Percentiles rank a stretch among this genome's conserved stretches.
Evolutionary conservation across 1,284 basidiomycete genomes (phyloP).

Genomic region (Ceratobasidium papillatum): DNA sequence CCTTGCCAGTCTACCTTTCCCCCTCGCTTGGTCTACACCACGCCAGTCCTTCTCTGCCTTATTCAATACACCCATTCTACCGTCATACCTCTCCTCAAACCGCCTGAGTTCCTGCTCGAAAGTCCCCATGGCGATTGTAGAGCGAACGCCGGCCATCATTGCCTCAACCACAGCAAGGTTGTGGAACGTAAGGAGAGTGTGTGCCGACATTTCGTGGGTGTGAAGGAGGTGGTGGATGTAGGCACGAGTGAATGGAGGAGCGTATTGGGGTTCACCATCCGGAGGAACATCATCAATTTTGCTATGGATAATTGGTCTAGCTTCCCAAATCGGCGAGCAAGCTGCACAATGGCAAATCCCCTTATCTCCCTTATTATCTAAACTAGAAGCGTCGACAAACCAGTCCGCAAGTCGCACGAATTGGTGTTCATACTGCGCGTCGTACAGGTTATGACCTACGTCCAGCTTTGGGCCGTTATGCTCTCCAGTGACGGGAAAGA

Average conservation of each 20-base stretch:
- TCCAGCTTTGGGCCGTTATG: constrained; percentile 50
- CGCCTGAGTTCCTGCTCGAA: constrained; percentile 59
- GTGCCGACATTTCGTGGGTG: constrained; percentile 87
- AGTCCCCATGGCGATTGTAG: constrained; percentile 47
- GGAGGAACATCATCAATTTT: constrained; percentile 53
- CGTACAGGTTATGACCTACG: constrained; percentile 78
- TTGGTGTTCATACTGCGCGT: constrained; percentile 64
- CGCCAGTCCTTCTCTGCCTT: constrained; percentile 66
- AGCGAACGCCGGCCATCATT: constrained; percentile 69
- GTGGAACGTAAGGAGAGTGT: constrained; percentile 74
- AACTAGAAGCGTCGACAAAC: constrained; percentile 51
- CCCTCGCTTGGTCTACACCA: constrained; percentile 68
- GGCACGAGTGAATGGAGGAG: constrained; percentile 65
- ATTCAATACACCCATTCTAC: constrained; percentile 53
- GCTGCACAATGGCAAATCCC: constrained; percentile 65
- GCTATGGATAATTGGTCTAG: constrained; percentile 60
- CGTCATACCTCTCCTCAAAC: constrained; percentile 65
- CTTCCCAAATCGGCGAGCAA: constrained; percentile 64
- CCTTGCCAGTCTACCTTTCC: constrained; percentile 69
- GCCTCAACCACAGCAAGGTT: constrained; percentile 71
- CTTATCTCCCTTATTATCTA: constrained; percentile 41
- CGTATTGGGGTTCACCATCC: constrained; percentile 40
- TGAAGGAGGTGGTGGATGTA: constrained; percentile 83
- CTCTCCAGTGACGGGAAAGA: constrained; percentile 60
- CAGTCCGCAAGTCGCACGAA: constrained; percentile 62